These are phyloP conservation scores for Catenaria anguillulae DNA, from an alignment of 371 early-diverging fungal species.

Conservation along the genomic window DNA sequence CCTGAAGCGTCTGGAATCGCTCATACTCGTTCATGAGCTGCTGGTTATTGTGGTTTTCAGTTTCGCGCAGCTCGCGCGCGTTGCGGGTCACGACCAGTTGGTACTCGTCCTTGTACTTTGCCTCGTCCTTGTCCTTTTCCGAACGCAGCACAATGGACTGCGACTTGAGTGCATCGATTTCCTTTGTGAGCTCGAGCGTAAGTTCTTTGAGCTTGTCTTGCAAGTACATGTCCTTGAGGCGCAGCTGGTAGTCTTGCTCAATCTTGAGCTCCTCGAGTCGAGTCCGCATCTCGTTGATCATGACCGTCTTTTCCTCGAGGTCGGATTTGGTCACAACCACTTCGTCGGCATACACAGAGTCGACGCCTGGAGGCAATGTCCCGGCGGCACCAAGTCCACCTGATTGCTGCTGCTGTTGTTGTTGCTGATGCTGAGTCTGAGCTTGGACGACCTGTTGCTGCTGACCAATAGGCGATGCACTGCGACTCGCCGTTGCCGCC, in stretches of 20 bases:
- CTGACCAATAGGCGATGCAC: background rate
- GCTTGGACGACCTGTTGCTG: too few relatives aligned
- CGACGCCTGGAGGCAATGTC: slow-evolving; percentile 8
- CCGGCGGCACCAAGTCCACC: too few relatives aligned
- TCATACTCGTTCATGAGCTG: slow-evolving; percentile 39
- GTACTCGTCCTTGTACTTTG: slow-evolving; percentile 26
- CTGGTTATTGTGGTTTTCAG: slow-evolving; percentile 25
- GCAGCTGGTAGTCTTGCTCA: slow-evolving; percentile 45
- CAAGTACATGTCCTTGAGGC: slow-evolving; percentile 36
- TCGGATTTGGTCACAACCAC: slow-evolving; percentile 35
- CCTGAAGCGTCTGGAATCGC: slow-evolving; percentile 32
- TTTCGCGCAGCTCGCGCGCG: slow-evolving; percentile 24
- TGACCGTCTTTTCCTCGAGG: slow-evolving; percentile 29
- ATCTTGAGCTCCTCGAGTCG: slow-evolving; percentile 34
- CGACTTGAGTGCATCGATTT: slow-evolving; percentile 33
- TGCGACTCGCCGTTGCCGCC: background rate
- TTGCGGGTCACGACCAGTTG: slow-evolving; percentile 15
- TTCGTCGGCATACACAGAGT: slow-evolving; percentile 29
- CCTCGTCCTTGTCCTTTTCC: slow-evolving; percentile 40
- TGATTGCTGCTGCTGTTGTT: too few relatives aligned
- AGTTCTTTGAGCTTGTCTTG: slow-evolving; percentile 36
- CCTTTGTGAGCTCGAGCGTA: slow-evolving; percentile 27
- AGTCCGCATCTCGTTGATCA: slow-evolving; percentile 26
- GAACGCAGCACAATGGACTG: slow-evolving; percentile 21
- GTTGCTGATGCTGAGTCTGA: too few relatives aligned